phyloP scores from a whole-genome alignment of 805 yeast species.

The Nakazawaea wickerhamii region DNA sequence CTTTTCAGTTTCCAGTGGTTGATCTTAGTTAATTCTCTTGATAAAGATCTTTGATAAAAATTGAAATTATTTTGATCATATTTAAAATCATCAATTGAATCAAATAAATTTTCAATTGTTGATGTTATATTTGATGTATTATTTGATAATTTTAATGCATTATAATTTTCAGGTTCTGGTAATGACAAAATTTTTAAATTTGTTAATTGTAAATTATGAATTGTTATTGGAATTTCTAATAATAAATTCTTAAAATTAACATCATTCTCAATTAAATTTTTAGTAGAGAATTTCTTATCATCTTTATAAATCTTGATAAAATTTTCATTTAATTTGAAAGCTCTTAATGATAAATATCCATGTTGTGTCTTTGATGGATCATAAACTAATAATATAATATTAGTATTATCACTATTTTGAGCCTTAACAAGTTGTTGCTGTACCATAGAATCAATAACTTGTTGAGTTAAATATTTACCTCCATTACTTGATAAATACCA shows the following conservation, averaged over 20 bases:
- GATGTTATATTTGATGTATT: slow-evolving; percentile 32
- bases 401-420: slow-evolving; percentile 26
- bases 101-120: slow-evolving; percentile 57
- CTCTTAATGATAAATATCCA: slow-evolving; percentile 60
- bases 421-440: slow-evolving; percentile 42
- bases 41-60: slow-evolving; percentile 72
- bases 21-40: slow-evolving; percentile 64
- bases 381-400: slow-evolving; percentile 55
- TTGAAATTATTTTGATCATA: slow-evolving; percentile 76
- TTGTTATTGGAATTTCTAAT: slow-evolving; percentile 61
- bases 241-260: slow-evolving; percentile 62
- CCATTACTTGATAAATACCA: slow-evolving; percentile 72
- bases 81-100: slow-evolving; percentile 68
- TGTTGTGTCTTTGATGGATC: slow-evolving; percentile 66
- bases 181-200: slow-evolving; percentile 27
- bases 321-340: slow-evolving; percentile 58
- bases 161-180: slow-evolving; percentile 23
- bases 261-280: slow-evolving; percentile 52
- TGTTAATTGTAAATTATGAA: slow-evolving; percentile 66
- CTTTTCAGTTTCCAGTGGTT: slow-evolving; percentile 71
- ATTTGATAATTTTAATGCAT: slow-evolving; percentile 34
- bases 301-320: slow-evolving; percentile 46
- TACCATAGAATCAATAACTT: slow-evolving; percentile 63
- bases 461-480: slow-evolving; percentile 64
- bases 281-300: slow-evolving; percentile 61